A percentile compares a stretch with the other conserved stretches of the same genome.
phyloP scores from a whole-genome alignment of 495 filamentous ascomycete species.

The Tuber magnatum region DNA sequence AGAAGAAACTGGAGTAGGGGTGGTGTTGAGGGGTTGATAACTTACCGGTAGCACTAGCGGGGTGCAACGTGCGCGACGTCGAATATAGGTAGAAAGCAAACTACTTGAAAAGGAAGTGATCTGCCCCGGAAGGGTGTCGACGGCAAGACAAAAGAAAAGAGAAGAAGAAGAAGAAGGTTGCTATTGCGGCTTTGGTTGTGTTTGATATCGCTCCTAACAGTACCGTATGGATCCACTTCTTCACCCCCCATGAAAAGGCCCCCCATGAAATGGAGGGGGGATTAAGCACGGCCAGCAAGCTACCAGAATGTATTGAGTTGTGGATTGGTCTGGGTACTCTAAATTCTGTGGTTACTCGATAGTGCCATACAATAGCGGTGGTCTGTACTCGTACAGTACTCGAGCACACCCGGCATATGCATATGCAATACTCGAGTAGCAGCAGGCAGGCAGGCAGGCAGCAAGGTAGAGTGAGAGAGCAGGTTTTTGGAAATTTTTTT shows the following conservation, averaged over 20 bases:
- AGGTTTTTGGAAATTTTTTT: neutral
- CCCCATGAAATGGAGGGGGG: neutral
- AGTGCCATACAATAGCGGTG: neutral
- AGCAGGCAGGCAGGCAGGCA: neutral
- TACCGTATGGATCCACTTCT: neutral
- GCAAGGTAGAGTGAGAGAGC: neutral
- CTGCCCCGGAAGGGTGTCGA: neutral
- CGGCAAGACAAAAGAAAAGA: neutral
- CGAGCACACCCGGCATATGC: neutral
- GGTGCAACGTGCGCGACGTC: neutral
- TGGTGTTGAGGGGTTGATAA: neutral
- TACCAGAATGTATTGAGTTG: neutral
- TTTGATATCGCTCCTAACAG: neutral
- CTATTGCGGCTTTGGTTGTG: neutral
- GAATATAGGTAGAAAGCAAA: slow-evolving; percentile 1
- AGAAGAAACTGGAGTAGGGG: neutral
- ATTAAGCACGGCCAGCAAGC: neutral
- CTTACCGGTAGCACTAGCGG: neutral
- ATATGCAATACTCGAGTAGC: slow-evolving; percentile 1
- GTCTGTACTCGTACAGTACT: neutral
- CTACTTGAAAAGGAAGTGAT: neutral
- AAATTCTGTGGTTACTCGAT: neutral
- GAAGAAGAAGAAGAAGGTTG: neutral
- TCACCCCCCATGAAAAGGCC: neutral
- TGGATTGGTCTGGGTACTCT: slow-evolving; percentile 1